Evolutionary conservation across 768 basidiomycete species (phyloP), one percentile per base, ranked within the genome.

Genomic region (Lactarius vividus): DNA sequence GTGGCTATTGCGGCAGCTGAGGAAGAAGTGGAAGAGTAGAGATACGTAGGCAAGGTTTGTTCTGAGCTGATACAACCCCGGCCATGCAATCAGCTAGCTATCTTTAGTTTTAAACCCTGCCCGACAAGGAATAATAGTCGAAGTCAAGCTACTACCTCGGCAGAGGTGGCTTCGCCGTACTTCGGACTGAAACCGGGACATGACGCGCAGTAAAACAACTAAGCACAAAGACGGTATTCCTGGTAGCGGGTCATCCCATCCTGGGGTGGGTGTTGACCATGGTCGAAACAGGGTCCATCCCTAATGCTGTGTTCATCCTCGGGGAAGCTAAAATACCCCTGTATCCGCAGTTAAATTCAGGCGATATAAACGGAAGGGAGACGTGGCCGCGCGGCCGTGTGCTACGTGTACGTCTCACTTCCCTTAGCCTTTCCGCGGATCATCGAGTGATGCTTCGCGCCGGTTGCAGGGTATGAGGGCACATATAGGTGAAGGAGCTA

Each of bases 11-110:
- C 23, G 39, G 28, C 52, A n/a, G 26, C 61, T 11, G 66, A 55
- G 31, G 66, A 67, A 16, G 52, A 67, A 23, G 53, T 42, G 23
- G 66, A 63, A 4, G 52, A 55, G 57, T 54, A 67, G 53, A 54
- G n/a, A 26, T 35, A 6, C 13, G 31, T 52, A 33, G 13, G 33
- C 40, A 29, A 40, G 4, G 40, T 52, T 28, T 28, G 55, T 61
- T 55, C n/a, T 9, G 20, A 37, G 28, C 42, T 29, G 35, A 61
- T 23, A 40, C 33, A 42, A 20, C 57, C 40, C 26, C 16, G 16
- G 37, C 40, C 26, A 37, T 52, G 44, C 52, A 35, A 56, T 55
- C 16, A 46, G 8, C 33, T 9, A 33, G 49, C 5, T 23, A 31
- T 37, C 46, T 18, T 29, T 53, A 37, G 40, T 56, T 28, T 33